A percentile compares a stretch with the other conserved stretches of the same genome.
These are phyloP conservation scores for Grosmannia penicillata DNA, from an alignment of 2,329 filamentous ascomycete genomes.

Conservation along the genomic window DNA sequence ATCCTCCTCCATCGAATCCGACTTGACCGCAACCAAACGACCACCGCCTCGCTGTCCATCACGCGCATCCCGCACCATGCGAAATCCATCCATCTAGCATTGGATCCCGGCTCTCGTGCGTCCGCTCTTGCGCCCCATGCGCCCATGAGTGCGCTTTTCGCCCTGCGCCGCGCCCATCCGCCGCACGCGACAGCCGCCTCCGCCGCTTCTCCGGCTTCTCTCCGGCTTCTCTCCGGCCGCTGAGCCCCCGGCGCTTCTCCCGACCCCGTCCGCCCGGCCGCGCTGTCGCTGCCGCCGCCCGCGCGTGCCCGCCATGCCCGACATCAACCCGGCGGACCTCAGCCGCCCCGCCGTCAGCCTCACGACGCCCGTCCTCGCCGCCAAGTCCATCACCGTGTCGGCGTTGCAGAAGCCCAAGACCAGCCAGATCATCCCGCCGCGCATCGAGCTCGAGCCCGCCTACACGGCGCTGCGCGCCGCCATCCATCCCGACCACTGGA, in stretches of 20 bases:
- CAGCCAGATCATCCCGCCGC: conserved; percentile 46
- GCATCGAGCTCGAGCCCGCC: conserved; percentile 52
- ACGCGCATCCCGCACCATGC: conserved; percentile 22
- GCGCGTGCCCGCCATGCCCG: conserved; percentile 44
- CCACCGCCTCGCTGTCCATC: conserved; percentile 2
- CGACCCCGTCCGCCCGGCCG: too few relatives aligned
- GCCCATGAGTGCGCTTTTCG: conserved; percentile 26
- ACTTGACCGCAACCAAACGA: not conserved
- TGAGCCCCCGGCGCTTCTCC: not conserved
- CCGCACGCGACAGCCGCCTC: conserved; percentile 28
- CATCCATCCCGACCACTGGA: conserved; percentile 48
- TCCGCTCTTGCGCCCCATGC: conserved; percentile 22
- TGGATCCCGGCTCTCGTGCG: conserved; percentile 26
- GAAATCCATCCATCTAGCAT: conserved; percentile 27
- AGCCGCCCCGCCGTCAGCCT: conserved; percentile 45
- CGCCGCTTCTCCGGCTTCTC: conserved; percentile 15
- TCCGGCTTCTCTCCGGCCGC: conserved; percentile 8
- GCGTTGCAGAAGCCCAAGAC: conserved; percentile 40
- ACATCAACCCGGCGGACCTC: conserved; percentile 56
- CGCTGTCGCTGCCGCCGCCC: too few relatives aligned
- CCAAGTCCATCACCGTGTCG: conserved; percentile 41
- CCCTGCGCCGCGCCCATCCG: conserved; percentile 29
- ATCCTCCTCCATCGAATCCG: too few relatives aligned
- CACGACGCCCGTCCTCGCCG: conserved; percentile 42
- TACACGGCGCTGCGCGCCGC: conserved; percentile 46